Conservation (phyloP, 1,284 basidiomycete genomes). For the Jaminaea rosea region DNA sequence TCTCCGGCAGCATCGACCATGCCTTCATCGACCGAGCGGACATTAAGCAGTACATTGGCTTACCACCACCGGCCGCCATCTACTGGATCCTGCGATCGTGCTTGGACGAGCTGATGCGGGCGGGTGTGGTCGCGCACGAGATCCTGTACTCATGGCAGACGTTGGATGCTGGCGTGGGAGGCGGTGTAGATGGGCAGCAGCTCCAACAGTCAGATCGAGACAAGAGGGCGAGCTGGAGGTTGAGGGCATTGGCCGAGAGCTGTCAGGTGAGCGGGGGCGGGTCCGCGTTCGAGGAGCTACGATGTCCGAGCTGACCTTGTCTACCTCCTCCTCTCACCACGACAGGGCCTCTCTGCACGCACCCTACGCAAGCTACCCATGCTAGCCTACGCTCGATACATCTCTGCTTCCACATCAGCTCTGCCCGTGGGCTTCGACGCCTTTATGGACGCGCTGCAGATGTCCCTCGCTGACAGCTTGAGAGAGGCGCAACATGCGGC, state of each 20-base stretch:
- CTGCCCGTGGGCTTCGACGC: too few relatives aligned
- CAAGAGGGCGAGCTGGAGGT: conserved; percentile 50
- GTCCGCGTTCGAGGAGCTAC: too few relatives aligned
- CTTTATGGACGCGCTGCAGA: too few relatives aligned
- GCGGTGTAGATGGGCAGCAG: background rate
- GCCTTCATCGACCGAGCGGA: conserved; percentile 96
- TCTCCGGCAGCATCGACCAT: conserved; percentile 84
- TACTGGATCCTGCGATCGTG: conserved; percentile 87
- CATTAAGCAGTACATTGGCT: conserved; percentile 85
- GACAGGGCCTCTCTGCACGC: conserved; percentile 84
- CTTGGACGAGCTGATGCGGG: conserved; percentile 66
- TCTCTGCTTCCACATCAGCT: too few relatives aligned
- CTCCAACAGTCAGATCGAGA: background rate
- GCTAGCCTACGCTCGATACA: conserved; percentile 74
- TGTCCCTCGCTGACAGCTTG: too few relatives aligned
- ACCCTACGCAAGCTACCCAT: conserved; percentile 81
- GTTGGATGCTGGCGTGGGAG: background rate
- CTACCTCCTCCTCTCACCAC: too few relatives aligned
- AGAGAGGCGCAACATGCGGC: too few relatives aligned
- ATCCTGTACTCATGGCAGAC: too few relatives aligned
- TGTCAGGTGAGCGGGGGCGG: conserved; percentile 68
- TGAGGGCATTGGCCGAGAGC: conserved; percentile 61
- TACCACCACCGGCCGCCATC: conserved; percentile 78
- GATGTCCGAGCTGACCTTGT: too few relatives aligned
- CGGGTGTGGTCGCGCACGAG: conserved; percentile 72